These are phyloP conservation scores for Leccinellum luteum DNA, from an alignment of 768 basidiomycete genomes.

Conservation along the genomic window DNA sequence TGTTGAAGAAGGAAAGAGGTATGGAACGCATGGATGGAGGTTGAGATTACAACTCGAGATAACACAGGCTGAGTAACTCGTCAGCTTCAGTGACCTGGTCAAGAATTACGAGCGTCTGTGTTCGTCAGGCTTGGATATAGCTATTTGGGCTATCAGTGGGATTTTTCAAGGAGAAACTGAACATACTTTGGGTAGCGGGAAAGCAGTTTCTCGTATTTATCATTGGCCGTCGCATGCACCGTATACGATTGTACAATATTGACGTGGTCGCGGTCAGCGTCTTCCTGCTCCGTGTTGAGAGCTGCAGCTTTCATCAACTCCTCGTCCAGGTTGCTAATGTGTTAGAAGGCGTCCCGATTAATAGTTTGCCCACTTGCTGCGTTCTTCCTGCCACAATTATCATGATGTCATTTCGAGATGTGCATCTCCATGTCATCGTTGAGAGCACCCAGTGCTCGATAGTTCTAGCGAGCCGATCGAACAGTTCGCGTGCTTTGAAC, in stretches of 20 bases:
- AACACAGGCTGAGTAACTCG: conserved; percentile 66
- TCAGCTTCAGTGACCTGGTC: too few relatives aligned
- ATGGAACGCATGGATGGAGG: conserved; percentile 78
- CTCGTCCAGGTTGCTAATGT: conserved; percentile 49
- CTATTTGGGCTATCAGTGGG: too few relatives aligned
- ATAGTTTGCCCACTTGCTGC: conserved; percentile 53
- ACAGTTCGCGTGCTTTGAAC: conserved; percentile 72
- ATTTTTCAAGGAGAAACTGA: too few relatives aligned
- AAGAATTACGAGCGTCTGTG: conserved; percentile 43
- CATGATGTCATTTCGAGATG: conserved; percentile 29
- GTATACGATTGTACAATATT: too few relatives aligned
- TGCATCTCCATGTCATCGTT: conserved; percentile 84
- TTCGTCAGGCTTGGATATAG: conserved; percentile 72
- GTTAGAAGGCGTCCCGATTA: conserved; percentile 74
- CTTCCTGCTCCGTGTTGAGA: too few relatives aligned
- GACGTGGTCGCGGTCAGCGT: too few relatives aligned
- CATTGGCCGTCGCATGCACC: conserved; percentile 53
- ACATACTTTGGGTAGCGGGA: too few relatives aligned
- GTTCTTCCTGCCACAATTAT: conserved; percentile 63
- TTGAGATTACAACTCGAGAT: conserved; percentile 79
- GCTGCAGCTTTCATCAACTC: too few relatives aligned
- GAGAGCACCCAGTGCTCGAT: conserved; percentile 55
- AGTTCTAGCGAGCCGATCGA: conserved; percentile 69
- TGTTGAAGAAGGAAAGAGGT: conserved; percentile 88
- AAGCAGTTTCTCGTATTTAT: conserved; percentile 31